phyloP scores from a whole-genome alignment of 495 filamentous ascomycete genomes.

The Bryoglossum gracile region DNA sequence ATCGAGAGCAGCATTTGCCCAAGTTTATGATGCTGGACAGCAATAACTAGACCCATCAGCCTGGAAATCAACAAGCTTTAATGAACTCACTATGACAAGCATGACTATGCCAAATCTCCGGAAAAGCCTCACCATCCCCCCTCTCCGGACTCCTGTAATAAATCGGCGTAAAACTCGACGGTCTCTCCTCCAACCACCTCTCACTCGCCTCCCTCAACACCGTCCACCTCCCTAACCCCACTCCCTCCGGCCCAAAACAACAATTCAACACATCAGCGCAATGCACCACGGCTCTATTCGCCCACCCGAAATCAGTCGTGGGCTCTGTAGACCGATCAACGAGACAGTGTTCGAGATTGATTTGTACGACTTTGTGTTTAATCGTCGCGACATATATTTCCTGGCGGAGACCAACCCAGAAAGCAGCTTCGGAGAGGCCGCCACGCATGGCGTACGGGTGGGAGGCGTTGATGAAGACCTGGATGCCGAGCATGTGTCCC shows the following conservation, averaged over 20 bases:
- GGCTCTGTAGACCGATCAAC: constrained; percentile 36
- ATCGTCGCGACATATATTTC: constrained; percentile 50
- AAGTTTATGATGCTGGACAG: constrained; percentile 46
- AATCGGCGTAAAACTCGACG: constrained; percentile 34
- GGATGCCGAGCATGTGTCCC: constrained; percentile 44
- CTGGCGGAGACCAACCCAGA: constrained; percentile 51
- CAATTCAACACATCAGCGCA: constrained; percentile 47
- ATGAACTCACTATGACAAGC: constrained; percentile 40
- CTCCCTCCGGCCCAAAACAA: constrained; percentile 35
- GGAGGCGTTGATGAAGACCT: constrained; percentile 38
- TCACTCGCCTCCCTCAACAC: constrained; percentile 28
- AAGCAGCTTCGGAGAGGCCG: constrained; percentile 42
- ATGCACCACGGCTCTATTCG: constrained; percentile 45
- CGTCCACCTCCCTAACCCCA: constrained; percentile 27
- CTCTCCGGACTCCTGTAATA: constrained; percentile 25
- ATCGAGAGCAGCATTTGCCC: constrained; percentile 41
- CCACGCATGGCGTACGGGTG: constrained; percentile 31
- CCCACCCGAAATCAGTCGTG: constrained; percentile 42
- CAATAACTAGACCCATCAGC: constrained; percentile 34
- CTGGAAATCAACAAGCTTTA: not conserved
- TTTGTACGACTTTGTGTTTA: constrained; percentile 36
- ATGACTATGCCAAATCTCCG: constrained; percentile 39
- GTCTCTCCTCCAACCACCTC: constrained; percentile 30
- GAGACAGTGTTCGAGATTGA: constrained; percentile 34
- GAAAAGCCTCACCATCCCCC: constrained; percentile 28